Percentiles rank a stretch among this genome's conserved stretches.
Evolutionary conservation across 2,329 filamentous ascomycete species (phyloP).

Genomic region (Helotiales sp.): DNA sequence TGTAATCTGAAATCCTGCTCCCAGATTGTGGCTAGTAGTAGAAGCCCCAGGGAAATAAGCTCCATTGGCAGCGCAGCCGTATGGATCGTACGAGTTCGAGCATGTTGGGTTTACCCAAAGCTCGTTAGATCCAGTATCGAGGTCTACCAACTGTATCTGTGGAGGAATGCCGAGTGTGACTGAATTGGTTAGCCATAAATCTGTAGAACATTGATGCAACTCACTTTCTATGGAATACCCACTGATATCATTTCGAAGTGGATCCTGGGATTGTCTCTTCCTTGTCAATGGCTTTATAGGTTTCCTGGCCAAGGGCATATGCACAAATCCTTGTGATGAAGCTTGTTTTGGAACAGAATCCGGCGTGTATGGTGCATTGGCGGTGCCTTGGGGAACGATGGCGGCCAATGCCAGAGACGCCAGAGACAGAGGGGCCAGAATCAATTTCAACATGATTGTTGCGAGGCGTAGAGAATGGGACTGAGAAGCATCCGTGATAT

Average conservation of each 20-base stretch:
- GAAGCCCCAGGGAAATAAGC: conserved; percentile 5
- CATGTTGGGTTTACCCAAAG: conserved; percentile 46
- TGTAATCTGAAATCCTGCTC: not conserved
- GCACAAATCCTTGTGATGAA: not conserved
- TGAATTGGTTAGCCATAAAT: conserved; percentile 17
- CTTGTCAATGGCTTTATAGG: not conserved
- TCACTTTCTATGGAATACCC: not conserved
- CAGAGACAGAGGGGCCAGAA: not conserved
- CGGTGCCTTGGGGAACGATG: not conserved
- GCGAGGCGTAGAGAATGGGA: not conserved
- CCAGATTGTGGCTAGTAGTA: conserved; percentile 2
- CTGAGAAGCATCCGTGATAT: no score
- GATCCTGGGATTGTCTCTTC: not conserved
- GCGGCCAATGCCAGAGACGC: not conserved
- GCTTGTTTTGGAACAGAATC: not conserved
- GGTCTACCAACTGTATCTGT: conserved; percentile 40
- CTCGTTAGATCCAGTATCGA: conserved; percentile 44
- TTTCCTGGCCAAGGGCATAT: not conserved
- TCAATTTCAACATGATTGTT: not conserved
- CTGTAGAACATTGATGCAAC: not conserved
- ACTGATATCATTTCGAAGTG: not conserved
- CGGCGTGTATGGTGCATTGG: not conserved
- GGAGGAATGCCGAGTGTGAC: conserved; percentile 40
- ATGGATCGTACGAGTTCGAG: conserved; percentile 23
- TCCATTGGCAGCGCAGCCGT: not conserved